phyloP scores from a whole-genome alignment of 2,329 filamentous ascomycete genomes.

The Pseudocercospora fijiensis region DNA sequence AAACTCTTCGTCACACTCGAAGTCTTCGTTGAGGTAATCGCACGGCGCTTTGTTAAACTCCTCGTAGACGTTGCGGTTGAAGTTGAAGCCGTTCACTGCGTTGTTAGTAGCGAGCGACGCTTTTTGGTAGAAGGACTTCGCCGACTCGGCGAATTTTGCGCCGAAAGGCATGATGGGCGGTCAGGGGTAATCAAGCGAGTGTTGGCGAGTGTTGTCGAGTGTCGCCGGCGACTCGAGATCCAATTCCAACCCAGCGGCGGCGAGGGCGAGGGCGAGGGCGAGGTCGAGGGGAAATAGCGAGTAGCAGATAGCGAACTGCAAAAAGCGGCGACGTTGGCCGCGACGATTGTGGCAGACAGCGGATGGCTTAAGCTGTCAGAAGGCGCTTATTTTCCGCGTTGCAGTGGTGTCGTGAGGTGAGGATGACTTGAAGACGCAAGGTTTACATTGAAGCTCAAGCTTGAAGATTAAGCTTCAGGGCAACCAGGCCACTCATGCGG shows the following conservation, averaged over 20 bases:
- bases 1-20: conserved; percentile 10
- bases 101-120: background rate
- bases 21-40: conserved; percentile 8
- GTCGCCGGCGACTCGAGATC: background rate
- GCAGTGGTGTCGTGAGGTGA: background rate
- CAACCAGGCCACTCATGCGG: background rate
- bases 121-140: conserved; percentile 3
- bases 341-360: background rate
- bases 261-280: no score
- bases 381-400: background rate
- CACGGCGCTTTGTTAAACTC: conserved; percentile 6
- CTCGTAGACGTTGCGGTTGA: conserved; percentile 12
- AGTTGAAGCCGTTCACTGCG: background rate
- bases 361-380: no score
- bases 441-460: background rate
- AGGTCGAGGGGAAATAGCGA: no score
- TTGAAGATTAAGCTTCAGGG: conserved; percentile 1
- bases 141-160: conserved; percentile 3
- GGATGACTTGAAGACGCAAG: background rate
- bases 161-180: conserved; percentile 11
- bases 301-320: background rate
- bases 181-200: background rate
- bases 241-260: background rate
- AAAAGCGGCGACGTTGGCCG: background rate
- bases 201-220: background rate